Conservation (phyloP, 306 rosid genomes). For the Senna tora region DNA sequence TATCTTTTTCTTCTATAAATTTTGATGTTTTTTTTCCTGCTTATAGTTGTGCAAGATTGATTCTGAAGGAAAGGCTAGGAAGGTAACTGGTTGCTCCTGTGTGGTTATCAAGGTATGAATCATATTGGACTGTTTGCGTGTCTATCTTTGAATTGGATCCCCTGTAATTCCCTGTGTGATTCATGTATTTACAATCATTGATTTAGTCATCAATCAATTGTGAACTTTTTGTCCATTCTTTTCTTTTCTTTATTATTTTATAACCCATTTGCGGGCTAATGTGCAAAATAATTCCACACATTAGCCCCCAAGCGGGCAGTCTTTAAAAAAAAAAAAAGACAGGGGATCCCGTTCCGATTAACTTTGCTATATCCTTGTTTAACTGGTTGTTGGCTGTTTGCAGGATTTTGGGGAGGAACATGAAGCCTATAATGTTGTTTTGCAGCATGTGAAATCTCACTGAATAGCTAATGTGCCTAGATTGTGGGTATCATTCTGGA, state of each 20-base stretch:
- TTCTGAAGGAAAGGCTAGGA: slow-evolving; percentile 84
- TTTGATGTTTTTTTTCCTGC: slow-evolving; percentile 8
- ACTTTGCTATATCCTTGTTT: not conserved
- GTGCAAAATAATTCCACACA: too few species aligned
- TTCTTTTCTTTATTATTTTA: too few species aligned
- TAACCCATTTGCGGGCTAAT: too few species aligned
- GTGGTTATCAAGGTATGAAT: slow-evolving; percentile 75
- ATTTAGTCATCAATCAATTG: too few species aligned
- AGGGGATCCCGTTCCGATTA: too few species aligned
- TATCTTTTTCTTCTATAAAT: not conserved
- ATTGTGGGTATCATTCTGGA: slow-evolving; percentile 15
- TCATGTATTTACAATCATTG: too few species aligned
- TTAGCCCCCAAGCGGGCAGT: too few species aligned
- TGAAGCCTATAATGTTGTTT: slow-evolving; percentile 51
- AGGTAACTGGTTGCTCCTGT: slow-evolving; percentile 63
- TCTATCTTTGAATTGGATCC: too few species aligned
- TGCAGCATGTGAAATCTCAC: slow-evolving; percentile 53
- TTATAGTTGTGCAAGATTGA: slow-evolving; percentile 78
- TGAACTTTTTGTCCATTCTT: too few species aligned
- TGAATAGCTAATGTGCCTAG: slow-evolving; percentile 11
- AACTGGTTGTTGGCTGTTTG: not conserved
- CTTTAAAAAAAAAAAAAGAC: too few species aligned
- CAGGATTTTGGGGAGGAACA: slow-evolving; percentile 62
- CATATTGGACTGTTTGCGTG: not conserved
- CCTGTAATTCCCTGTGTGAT: too few species aligned